A percentile compares a stretch with the other conserved stretches of the same genome.
These are phyloP conservation scores for Phyllachora maydis DNA, from an alignment of 2,329 filamentous ascomycete species.

Conservation along the genomic window DNA sequence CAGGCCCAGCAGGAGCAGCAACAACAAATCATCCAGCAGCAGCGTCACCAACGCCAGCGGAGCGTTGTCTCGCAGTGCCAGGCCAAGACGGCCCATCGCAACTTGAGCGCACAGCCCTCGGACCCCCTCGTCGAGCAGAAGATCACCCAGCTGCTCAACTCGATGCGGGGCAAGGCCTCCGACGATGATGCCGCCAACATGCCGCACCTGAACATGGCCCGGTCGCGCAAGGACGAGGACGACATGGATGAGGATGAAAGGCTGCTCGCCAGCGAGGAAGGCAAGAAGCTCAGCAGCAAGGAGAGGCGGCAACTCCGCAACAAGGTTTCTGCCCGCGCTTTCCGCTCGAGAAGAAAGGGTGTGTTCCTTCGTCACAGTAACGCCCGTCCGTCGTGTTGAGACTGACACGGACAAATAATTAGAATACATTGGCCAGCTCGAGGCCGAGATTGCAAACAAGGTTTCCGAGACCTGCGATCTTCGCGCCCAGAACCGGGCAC, in stretches of 20 bases:
- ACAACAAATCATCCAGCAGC: slow-evolving; percentile 38
- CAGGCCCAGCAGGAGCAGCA: slow-evolving; percentile 48
- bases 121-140: slow-evolving; percentile 75
- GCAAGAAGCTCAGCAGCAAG: slow-evolving; percentile 98
- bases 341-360: slow-evolving; percentile 97
- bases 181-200: slow-evolving; percentile 27
- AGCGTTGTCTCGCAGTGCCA: slow-evolving; percentile 21
- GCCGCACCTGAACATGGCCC: slow-evolving; percentile 45
- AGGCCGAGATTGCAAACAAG: slow-evolving; percentile 70
- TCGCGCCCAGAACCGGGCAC: slow-evolving; percentile 57
- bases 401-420: slow-evolving; percentile 23
- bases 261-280: slow-evolving; percentile 85
- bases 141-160: slow-evolving; percentile 79
- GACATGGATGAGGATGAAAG: slow-evolving; percentile 98
- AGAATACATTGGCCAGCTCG: slow-evolving; percentile 96
- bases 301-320: slow-evolving; percentile 93
- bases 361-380: slow-evolving; percentile 17
- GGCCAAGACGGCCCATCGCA: slow-evolving; percentile 20
- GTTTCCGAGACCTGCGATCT: slow-evolving; percentile 68
- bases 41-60: slow-evolving; percentile 27
- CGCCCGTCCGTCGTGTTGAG: slow-evolving; percentile 1
- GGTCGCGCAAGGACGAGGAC: slow-evolving; percentile 79
- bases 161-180: slow-evolving; percentile 61
- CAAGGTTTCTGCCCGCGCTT: slow-evolving; percentile 94
- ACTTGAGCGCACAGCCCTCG: slow-evolving; percentile 28